A percentile compares a stretch with the other conserved stretches of the same genome.
phyloP scores from a whole-genome alignment of 108 stramenopile species.

The Skeletonema costatum region DNA sequence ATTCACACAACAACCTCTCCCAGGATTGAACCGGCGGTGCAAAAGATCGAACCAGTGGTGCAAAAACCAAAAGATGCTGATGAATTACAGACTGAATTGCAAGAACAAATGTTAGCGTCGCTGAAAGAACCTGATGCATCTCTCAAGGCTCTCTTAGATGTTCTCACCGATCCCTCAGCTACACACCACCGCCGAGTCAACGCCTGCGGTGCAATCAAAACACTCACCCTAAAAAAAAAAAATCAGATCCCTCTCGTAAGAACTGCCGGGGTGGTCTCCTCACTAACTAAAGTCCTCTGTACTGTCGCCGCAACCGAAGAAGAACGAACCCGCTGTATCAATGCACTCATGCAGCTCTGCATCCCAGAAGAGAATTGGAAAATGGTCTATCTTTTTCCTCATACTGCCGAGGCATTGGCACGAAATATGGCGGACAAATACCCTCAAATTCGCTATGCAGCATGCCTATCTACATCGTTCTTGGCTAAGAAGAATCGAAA shows the following conservation, averaged over 20 bases:
- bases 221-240: slow-evolving; percentile 31
- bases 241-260: slow-evolving; percentile 38
- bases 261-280: slow-evolving; percentile 37
- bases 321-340: slow-evolving; percentile 49
- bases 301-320: slow-evolving; percentile 40
- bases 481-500: slow-evolving; percentile 44
- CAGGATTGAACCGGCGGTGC: not conserved
- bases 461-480: slow-evolving; percentile 35
- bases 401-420: slow-evolving; percentile 44
- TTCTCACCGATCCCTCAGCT: slow-evolving; percentile 27
- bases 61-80: not conserved
- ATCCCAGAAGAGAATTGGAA: slow-evolving; percentile 51
- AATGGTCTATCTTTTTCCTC: slow-evolving; percentile 32
- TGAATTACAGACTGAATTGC: not conserved
- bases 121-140: slow-evolving; percentile 31
- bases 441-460: slow-evolving; percentile 45
- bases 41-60: not conserved
- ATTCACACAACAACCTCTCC: not conserved
- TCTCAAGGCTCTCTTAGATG: slow-evolving; percentile 29
- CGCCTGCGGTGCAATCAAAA: slow-evolving; percentile 48
- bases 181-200: slow-evolving; percentile 46
- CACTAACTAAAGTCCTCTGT: slow-evolving; percentile 37
- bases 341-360: slow-evolving; percentile 48
- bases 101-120: slow-evolving; percentile 4
- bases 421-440: slow-evolving; percentile 48